phyloP scores from a whole-genome alignment of 1,284 basidiomycete species.

The Tausonia pullulans region DNA sequence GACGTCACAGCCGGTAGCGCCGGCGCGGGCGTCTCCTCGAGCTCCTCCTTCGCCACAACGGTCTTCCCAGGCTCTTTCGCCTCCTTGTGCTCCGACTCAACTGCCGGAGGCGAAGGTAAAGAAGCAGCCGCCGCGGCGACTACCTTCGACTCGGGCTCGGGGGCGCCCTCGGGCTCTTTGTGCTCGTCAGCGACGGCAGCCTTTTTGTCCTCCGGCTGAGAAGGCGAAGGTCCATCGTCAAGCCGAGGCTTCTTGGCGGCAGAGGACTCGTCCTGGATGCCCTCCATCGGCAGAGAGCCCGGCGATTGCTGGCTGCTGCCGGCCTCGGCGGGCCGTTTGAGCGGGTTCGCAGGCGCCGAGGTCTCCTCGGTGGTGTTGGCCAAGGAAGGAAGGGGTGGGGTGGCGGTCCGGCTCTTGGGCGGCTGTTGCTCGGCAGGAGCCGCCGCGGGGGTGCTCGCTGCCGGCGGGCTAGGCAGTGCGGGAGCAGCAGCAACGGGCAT shows the following conservation, averaged over 20 bases:
- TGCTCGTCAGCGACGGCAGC: neutral
- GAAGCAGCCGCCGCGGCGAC: neutral
- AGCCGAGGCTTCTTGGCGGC: neutral
- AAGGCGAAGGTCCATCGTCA: neutral
- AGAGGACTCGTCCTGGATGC: neutral
- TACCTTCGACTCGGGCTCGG: neutral
- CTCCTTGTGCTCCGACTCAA: neutral
- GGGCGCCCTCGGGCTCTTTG: neutral
- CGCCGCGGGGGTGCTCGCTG: neutral
- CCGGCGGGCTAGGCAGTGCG: neutral
- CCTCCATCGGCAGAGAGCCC: neutral
- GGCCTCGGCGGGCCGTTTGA: neutral
- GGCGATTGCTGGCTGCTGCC: neutral
- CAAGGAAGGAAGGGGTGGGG: neutral
- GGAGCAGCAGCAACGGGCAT: neutral
- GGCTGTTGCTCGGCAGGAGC: neutral
- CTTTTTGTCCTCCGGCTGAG: too few species aligned
- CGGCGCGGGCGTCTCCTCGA: neutral
- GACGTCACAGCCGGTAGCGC: neutral
- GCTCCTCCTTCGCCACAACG: neutral
- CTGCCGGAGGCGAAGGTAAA: neutral
- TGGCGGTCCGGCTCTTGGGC: neutral
- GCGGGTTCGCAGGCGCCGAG: neutral
- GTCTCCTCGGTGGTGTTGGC: neutral
- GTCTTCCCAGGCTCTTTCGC: neutral